Base-by-base conservation (phyloP, 2,329 filamentous ascomycete species). In the Stagonosporopsis cucurbitacearum region DNA sequence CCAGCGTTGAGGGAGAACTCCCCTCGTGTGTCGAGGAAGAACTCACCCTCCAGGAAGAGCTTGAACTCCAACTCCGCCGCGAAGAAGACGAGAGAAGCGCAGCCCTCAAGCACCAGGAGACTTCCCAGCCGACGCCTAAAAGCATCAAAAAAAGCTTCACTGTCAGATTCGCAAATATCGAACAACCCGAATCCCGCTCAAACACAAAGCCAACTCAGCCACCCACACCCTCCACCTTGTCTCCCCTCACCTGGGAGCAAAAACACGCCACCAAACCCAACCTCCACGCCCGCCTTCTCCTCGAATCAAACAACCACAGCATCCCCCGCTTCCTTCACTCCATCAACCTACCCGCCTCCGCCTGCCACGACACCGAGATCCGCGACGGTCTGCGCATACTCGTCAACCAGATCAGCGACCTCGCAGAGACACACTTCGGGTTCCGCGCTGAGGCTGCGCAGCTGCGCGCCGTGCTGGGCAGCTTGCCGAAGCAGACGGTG, bases 281-380 rank as follows among this genome's bases (percentile, higher is more conserved):
- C 12, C 39, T 17, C 7, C 40, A 40, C 15, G 47, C 53, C 11
- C 26, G 48, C 8, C 7, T 49, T 12, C 5, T 51, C 6, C 43
- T 56, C 19, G 6, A 33, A 17, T 6, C 22, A 5, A 3, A 42
- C 8, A 8, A 8, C 5, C 9, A 41, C 23, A 17, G 20, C 23
- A 5, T n/a, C 3, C 17, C 23, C 9, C 42, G 30, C 4, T 11
- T 50, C 6, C 35, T 47, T 1, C 3, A 35, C 2, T 23, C 32
- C 23, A 30, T 55, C 9, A 19, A 43, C 32, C 66, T 72, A 33
- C 70, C 71, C 0, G 49, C 58, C 2, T 73, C 74, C 50, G 54
- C 63, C 2, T 39, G 63, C 23, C 57, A 57, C 32, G 68, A 73
- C 26, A 41, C 55, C 4, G 72, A 74, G 25, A 60, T 72, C 13